Evolutionary conservation across 441 rosid genomes (phyloP).

Genomic region (Erysimum cheiri): DNA sequence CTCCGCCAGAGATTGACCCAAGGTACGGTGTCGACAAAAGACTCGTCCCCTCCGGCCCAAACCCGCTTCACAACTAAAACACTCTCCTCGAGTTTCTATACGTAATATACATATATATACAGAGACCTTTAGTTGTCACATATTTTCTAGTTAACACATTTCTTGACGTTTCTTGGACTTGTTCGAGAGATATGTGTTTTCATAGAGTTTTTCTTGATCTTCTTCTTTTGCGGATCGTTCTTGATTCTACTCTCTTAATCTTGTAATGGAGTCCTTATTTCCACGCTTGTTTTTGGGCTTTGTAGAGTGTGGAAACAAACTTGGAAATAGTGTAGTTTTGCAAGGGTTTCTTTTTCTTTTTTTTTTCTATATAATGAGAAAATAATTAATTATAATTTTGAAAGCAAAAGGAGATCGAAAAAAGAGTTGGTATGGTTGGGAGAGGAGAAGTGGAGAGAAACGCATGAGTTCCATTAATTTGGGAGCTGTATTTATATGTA

Average conservation of each 20-base stretch:
- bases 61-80: slow-evolving; percentile 82
- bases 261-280: slow-evolving; percentile 30
- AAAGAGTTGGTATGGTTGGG: slow-evolving; percentile 26
- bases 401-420: neutral
- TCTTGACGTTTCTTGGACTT: slow-evolving; percentile 21
- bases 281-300: slow-evolving; percentile 43
- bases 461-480: slow-evolving; percentile 45
- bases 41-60: slow-evolving; percentile 89
- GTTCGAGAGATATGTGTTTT: neutral
- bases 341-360: neutral
- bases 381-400: neutral
- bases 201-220: slow-evolving; percentile 4
- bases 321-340: slow-evolving; percentile 40
- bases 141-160: slow-evolving; percentile 16
- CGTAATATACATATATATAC: slow-evolving; percentile 16
- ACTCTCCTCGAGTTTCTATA: slow-evolving; percentile 19
- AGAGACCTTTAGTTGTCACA: neutral
- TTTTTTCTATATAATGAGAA: neutral
- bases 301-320: slow-evolving; percentile 40
- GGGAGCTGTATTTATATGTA: slow-evolving; percentile 40
- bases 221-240: slow-evolving; percentile 11
- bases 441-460: slow-evolving; percentile 37
- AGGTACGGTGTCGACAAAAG: slow-evolving; percentile 84
- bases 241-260: slow-evolving; percentile 21
- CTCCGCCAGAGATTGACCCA: slow-evolving; percentile 64